Base-by-base conservation (phyloP, 1,284 basidiomycete genomes). In the Tausonia pullulans region DNA sequence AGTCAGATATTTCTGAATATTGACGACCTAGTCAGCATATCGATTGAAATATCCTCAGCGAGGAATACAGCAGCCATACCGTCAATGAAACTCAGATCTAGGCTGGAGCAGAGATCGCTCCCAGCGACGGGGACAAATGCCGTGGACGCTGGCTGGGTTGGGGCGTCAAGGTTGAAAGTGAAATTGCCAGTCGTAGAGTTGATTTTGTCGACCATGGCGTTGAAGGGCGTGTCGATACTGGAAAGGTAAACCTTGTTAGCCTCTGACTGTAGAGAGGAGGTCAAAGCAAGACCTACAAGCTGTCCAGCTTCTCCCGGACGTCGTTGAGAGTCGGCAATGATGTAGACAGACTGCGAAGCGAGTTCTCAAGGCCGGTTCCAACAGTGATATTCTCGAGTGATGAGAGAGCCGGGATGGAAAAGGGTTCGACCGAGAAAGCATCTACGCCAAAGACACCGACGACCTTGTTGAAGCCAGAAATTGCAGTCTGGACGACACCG, bases 1-100 rank as follows among this genome's bases (percentile, higher is more conserved):
- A 88, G 5, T 76, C 79, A 27, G 27, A 27, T 27, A 27, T 27
- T 1, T 27, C 27, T 27, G 27, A 27, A 27, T 27, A 27, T 27
- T 27, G 27, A 27, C 27, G 27, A 27, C 27, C 27, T 27, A 27
- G 27, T 27, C 27, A 27, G 27, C 27, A 27, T 27, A 27, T 27
- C 27, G 27, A 27, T 27, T 27, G 27, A 27, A 27, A 27, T 27
- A 27, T 27, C 27, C 27, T 27, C 27, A 27, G 27, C 27, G 27
- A 27, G 27, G 27, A 27, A 27, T 27, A 27, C 1, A 27, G 27
- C 27, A 4, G 85, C 87, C 44, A 94, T 82, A 70, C 90, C 83
- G 74, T 96, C 91, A 44, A 96, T 82, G 63, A 91, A 81, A 5
- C 86, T 86, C 3, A 86, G 85, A 75, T 95, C 89, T 68, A 94